Evolutionary conservation across 495 filamentous ascomycete species (phyloP).

Genomic region (Ramalina intermedia): DNA sequence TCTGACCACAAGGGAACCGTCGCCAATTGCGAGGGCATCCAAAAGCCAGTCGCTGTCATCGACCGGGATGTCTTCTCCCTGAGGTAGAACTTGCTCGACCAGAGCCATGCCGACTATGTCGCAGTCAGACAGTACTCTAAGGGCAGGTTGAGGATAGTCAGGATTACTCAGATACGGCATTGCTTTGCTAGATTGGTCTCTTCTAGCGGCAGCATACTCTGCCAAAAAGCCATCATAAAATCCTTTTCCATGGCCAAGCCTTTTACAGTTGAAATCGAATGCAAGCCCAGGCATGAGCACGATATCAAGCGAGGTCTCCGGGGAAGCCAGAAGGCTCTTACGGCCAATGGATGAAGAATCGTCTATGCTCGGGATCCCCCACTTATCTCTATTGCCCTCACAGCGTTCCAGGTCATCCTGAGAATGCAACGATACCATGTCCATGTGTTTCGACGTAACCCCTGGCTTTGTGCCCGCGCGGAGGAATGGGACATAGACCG

Average conservation of each 20-base stretch:
- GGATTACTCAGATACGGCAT: conserved; percentile 54
- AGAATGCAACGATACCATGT: conserved; percentile 72
- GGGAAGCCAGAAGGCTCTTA: neutral
- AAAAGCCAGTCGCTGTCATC: conserved; percentile 50
- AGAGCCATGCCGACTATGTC: conserved; percentile 69
- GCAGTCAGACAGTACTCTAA: conserved; percentile 1
- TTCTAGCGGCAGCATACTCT: conserved; percentile 38
- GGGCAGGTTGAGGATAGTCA: conserved; percentile 16
- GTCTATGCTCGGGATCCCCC: conserved; percentile 80
- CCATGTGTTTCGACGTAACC: conserved; percentile 51
- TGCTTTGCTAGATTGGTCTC: conserved; percentile 23
- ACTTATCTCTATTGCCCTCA: conserved; percentile 47
- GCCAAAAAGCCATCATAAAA: conserved; percentile 91
- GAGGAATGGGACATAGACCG: conserved; percentile 84
- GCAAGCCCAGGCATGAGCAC: conserved; percentile 90
- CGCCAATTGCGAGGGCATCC: conserved; percentile 51
- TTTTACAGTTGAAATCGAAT: conserved; percentile 61
- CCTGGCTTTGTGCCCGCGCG: conserved; percentile 31
- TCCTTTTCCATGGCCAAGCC: conserved; percentile 89
- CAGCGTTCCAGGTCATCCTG: conserved; percentile 62
- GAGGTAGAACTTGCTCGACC: conserved; percentile 65
- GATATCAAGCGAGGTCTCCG: conserved; percentile 36
- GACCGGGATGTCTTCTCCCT: conserved; percentile 48
- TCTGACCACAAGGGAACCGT: conserved; percentile 29
- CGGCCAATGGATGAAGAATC: conserved; percentile 26